Conservation (phyloP, 202 grass and related monocot genomes). For the Cymbopogon flexuosus region DNA sequence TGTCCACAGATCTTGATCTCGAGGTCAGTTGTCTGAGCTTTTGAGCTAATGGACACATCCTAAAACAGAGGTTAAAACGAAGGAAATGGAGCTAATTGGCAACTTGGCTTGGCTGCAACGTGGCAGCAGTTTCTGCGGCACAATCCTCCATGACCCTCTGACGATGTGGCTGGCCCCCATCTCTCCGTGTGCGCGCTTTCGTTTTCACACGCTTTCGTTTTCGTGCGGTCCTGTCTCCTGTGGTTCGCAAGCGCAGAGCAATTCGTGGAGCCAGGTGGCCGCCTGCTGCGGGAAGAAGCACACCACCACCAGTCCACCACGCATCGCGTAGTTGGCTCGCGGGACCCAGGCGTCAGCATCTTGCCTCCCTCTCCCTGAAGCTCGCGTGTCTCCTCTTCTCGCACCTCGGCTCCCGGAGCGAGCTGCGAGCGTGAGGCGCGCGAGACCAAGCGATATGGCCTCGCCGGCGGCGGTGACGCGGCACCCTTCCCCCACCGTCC, state of each 20-base stretch:
- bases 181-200: neutral
- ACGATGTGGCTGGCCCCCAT: neutral
- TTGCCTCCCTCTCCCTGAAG: neutral
- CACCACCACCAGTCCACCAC: neutral
- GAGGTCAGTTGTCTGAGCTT: neutral
- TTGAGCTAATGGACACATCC: too few species aligned
- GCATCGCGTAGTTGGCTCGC: neutral
- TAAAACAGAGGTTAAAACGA: neutral
- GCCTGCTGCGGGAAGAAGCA: neutral
- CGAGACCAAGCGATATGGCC: slow-evolving; percentile 19
- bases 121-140: slow-evolving; percentile 7
- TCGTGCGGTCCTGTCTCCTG: neutral
- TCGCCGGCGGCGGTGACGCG: slow-evolving; percentile 32
- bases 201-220: neutral
- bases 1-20: neutral
- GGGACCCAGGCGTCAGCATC: slow-evolving; percentile 23
- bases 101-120: slow-evolving; percentile 12
- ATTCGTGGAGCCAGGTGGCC: neutral
- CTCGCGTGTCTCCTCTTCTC: neutral
- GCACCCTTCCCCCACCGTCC: slow-evolving; percentile 18
- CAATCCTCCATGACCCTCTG: too few species aligned
- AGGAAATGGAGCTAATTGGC: neutral
- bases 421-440: neutral
- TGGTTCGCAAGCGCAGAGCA: neutral
- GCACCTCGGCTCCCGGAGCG: neutral